phyloP scores from a whole-genome alignment of 2,329 filamentous ascomycete species.

The Fusarium pilosicola region DNA sequence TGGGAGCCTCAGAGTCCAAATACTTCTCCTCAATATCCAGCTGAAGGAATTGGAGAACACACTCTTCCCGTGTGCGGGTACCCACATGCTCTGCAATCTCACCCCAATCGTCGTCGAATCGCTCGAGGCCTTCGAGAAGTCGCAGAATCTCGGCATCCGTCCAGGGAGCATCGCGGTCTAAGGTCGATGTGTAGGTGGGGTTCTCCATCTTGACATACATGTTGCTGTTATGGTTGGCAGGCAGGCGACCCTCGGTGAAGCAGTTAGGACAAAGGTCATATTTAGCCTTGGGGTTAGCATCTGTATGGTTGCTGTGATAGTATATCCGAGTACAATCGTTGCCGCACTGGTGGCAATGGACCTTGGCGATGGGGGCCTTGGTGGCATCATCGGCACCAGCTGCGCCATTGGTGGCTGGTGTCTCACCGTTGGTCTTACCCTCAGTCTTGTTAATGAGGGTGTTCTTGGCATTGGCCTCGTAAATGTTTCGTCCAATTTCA shows the following conservation, averaged over 20 bases:
- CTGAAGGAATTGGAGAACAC: conserved; percentile 94
- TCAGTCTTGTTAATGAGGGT: conserved; percentile 75
- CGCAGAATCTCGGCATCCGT: conserved; percentile 89
- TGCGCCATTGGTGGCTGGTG: conserved; percentile 72
- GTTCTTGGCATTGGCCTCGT: conserved; percentile 87
- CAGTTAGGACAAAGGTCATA: conserved; percentile 94
- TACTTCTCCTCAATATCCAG: conserved; percentile 98
- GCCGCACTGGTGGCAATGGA: conserved; percentile 91
- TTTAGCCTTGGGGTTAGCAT: conserved; percentile 73
- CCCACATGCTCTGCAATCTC: conserved; percentile 92
- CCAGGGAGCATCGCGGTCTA: conserved; percentile 89
- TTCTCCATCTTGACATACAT: conserved; percentile 94
- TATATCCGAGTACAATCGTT: conserved; percentile 82
- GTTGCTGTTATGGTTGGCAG: conserved; percentile 77
- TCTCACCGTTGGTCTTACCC: conserved; percentile 80
- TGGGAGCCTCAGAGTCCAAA: conserved; percentile 75
- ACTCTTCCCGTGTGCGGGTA: conserved; percentile 92
- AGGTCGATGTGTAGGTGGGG: conserved; percentile 78
- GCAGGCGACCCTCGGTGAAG: conserved; percentile 85
- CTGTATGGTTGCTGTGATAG: conserved; percentile 67
- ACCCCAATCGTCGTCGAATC: conserved; percentile 96
- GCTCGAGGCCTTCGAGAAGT: conserved; percentile 89
- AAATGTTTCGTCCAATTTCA: conserved; percentile 94
- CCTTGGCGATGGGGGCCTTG: conserved; percentile 73
- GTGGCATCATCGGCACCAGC: conserved; percentile 67